Evolutionary conservation across 257 asterid species (phyloP).

Genomic region (Solanum chmielewskii): DNA sequence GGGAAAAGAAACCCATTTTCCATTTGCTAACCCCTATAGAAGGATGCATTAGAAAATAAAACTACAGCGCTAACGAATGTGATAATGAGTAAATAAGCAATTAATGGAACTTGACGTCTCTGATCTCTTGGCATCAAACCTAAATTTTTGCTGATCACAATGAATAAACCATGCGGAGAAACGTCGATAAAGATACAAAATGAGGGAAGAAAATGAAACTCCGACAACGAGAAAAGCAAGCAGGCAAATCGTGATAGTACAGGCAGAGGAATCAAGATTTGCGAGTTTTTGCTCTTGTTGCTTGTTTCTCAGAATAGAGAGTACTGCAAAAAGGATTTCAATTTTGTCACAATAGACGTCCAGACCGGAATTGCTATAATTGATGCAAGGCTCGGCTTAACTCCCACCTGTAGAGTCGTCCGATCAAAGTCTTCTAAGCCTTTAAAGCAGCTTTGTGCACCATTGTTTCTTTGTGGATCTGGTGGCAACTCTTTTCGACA

Average conservation of each 20-base stretch:
- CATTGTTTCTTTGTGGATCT: constrained; percentile 97
- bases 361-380: background rate
- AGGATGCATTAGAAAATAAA: background rate
- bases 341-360: background rate
- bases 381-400: background rate
- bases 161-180: background rate
- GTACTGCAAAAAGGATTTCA: background rate
- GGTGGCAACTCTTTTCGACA: constrained; percentile 98
- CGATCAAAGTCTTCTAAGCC: constrained; percentile 21
- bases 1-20: background rate
- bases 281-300: background rate
- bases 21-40: background rate
- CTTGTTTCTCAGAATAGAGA: background rate
- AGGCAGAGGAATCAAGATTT: background rate
- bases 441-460: constrained; percentile 77
- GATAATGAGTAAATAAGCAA: background rate
- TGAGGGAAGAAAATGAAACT: background rate
- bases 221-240: background rate
- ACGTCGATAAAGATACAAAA: background rate
- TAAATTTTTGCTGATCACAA: background rate
- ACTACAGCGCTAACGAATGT: background rate
- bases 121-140: background rate
- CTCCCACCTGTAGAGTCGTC: background rate
- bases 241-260: background rate
- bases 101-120: background rate